A percentile compares a stretch with the other conserved stretches of the same genome.
Conservation (phyloP, 2,329 filamentous ascomycete genomes). For the Huntiella moniliformis region DNA sequence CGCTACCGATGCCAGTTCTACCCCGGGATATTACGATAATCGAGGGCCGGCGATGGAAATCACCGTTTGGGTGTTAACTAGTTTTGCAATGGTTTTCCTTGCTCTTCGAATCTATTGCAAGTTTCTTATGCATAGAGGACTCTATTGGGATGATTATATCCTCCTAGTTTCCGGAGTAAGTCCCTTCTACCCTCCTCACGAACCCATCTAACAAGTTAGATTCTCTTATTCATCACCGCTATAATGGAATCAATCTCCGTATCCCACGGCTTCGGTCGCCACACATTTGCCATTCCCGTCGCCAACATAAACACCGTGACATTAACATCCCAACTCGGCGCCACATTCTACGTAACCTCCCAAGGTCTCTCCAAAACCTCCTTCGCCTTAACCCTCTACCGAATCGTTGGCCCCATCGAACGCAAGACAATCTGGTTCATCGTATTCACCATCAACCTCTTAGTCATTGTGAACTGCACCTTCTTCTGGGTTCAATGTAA, state of each 20-base stretch:
- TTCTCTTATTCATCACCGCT: not conserved
- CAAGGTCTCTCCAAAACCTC: constrained; percentile 15
- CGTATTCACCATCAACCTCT: constrained; percentile 15
- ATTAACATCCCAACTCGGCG: constrained; percentile 1
- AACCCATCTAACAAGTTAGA: constrained; percentile 3
- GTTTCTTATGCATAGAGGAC: constrained; percentile 17
- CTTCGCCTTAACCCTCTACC: constrained; percentile 17
- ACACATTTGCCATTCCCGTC: constrained; percentile 11
- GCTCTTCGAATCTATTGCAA: constrained; percentile 21
- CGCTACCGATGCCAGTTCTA: not conserved
- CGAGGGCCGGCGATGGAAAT: constrained; percentile 4
- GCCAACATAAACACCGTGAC: not conserved
- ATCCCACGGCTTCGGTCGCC: constrained; percentile 12
- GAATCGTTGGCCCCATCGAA: constrained; percentile 15
- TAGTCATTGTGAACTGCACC: constrained; percentile 13
- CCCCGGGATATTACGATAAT: constrained; percentile 8
- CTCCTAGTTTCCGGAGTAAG: constrained; percentile 18
- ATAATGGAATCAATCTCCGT: constrained; percentile 11
- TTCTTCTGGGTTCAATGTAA: constrained; percentile 16
- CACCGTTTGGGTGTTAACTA: constrained; percentile 9
- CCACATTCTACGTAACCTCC: constrained; percentile 4
- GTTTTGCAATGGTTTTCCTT: constrained; percentile 12
- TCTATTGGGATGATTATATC: constrained; percentile 22
- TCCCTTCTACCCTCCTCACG: not conserved
- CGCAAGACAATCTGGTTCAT: constrained; percentile 16